A percentile compares a stretch with the other conserved stretches of the same genome.
Evolutionary conservation across 176 grass and related monocot species (phyloP).

Genomic region (Triticum urartu): DNA sequence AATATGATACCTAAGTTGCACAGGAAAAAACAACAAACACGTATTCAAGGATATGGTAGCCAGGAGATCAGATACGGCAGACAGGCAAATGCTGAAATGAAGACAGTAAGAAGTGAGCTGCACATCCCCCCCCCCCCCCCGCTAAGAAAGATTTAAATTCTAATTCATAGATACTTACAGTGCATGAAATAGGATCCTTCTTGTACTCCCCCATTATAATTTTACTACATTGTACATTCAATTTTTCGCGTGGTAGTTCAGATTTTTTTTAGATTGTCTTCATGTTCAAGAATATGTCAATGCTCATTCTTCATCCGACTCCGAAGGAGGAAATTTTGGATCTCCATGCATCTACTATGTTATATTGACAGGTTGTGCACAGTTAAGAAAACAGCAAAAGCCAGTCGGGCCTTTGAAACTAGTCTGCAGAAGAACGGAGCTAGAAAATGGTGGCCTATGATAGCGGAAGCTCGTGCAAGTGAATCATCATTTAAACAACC

Average conservation of each 20-base stretch:
- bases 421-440: background rate
- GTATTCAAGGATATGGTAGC: background rate
- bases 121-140: background rate
- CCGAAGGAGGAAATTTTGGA: background rate
- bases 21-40: background rate
- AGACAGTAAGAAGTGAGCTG: background rate
- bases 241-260: background rate
- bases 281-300: background rate
- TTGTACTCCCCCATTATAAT: conserved; percentile 5
- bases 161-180: background rate
- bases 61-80: background rate
- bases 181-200: background rate
- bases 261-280: background rate
- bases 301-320: background rate
- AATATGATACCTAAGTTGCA: conserved; percentile 5
- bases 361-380: background rate
- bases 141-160: background rate
- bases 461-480: background rate
- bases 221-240: background rate
- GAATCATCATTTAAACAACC: background rate
- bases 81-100: background rate
- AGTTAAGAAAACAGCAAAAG: conserved; percentile 10
- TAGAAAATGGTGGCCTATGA: background rate
- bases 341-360: background rate
- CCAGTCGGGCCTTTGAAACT: background rate